Evolutionary conservation across 805 yeast species (phyloP).

Genomic region (Isabelozyma heimii): DNA sequence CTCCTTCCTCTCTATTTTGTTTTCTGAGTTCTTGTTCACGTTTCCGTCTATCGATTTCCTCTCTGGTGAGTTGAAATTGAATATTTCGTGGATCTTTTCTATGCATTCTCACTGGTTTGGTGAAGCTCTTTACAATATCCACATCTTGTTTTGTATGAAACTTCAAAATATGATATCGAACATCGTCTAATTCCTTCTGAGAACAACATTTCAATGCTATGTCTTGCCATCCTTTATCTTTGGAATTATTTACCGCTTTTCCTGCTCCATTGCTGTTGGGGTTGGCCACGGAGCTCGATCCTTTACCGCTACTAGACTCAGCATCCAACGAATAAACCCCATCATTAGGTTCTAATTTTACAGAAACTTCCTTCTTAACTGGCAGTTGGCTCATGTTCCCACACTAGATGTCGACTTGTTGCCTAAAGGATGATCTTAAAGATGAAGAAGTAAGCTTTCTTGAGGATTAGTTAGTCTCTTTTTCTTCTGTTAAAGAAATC

Average conservation of each 20-base stretch:
- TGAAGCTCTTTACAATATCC: constrained; percentile 69
- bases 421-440: neutral
- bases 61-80: constrained; percentile 79
- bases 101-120: constrained; percentile 81
- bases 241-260: neutral
- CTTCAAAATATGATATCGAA: constrained; percentile 76
- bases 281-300: neutral
- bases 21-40: constrained; percentile 30
- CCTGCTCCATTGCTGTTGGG: neutral
- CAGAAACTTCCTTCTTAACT: constrained; percentile 24
- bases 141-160: constrained; percentile 73
- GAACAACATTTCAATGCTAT: constrained; percentile 73
- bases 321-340: neutral
- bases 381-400: constrained; percentile 23
- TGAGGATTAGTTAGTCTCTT: neutral
- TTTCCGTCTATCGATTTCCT: constrained; percentile 63
- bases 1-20: constrained; percentile 14
- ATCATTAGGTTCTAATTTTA: constrained; percentile 19
- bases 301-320: neutral
- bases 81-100: constrained; percentile 91
- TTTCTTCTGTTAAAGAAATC: too few species aligned
- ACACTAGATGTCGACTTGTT: neutral
- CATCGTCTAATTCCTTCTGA: constrained; percentile 64
- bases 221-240: constrained; percentile 40
- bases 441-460: neutral